Evolutionary conservation across 2,329 filamentous ascomycete genomes (phyloP), one percentile per base, ranked within the genome.

Genomic region (Dothiorella sarmentorum): DNA sequence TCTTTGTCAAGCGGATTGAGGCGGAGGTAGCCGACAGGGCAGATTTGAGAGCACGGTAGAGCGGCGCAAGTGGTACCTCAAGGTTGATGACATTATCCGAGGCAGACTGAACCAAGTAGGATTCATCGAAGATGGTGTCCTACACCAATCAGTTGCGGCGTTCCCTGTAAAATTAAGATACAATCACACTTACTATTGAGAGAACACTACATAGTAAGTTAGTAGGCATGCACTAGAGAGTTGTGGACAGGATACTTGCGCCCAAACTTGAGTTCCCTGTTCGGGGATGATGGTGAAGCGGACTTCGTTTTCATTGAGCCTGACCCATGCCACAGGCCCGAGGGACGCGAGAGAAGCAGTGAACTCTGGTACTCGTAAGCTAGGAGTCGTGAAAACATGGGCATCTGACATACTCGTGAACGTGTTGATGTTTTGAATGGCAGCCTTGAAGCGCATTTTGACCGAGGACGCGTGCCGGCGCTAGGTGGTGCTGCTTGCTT

Each of bases 231-330:
- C 11, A 15, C 47, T 9, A 27, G 42, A 45, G 42, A 56, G 60
- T 38, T 11, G 47, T 42, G 37, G 17, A 31, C 69, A 65, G 40
- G 65, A 62, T 43, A 85, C 86, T 70, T 81, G 92, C 81, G 91
- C 90, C 94, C 94, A 99, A 57, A 97, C 93, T 80, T 97, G 93
- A 7, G 91, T 95, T 61, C 94, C 93, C 68, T 90, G 88, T 71
- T 97, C 91, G 0, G 94, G 92, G 62, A 97, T 93, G 68, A 97
- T 90, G 61, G 94, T 97, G 76, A 99, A 96, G 66, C 92, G 91
- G 59, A 93, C 87, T 58, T 87, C 87, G 60, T 92, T 87, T 75
- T 95, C 85, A 75, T 93, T 90, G 31, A 99, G 84, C 64, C 91
- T 89, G 63, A 96, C 82, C 91, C 92, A 96, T 44, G 90, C 91